phyloP scores from a whole-genome alignment of 805 yeast genomes.

The Priceomyces castillae region DNA sequence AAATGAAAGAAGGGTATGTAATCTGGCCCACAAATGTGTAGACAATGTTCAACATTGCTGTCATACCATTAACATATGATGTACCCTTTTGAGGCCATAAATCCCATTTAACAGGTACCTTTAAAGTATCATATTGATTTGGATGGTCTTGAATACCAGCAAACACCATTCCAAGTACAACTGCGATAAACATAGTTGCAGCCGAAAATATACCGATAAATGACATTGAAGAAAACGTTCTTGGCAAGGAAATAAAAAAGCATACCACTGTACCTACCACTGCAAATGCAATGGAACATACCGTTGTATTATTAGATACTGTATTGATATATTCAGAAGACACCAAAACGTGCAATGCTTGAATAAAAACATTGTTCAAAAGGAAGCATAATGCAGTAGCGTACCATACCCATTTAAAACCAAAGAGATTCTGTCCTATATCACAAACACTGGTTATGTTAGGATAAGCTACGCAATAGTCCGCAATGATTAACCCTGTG shows the following conservation, averaged over 20 bases:
- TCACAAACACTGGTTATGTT: slow-evolving; percentile 53
- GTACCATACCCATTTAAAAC: slow-evolving; percentile 51
- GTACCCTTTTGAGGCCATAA: slow-evolving; percentile 54
- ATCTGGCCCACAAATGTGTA: slow-evolving; percentile 66
- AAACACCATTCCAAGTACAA: slow-evolving; percentile 49
- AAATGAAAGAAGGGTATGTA: slow-evolving; percentile 59
- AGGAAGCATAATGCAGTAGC: slow-evolving; percentile 54
- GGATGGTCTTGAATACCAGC: slow-evolving; percentile 55
- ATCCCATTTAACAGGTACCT: slow-evolving; percentile 40
- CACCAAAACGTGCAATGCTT: slow-evolving; percentile 57
- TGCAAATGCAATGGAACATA: slow-evolving; percentile 53
- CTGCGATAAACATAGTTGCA: slow-evolving; percentile 55
- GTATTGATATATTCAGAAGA: slow-evolving; percentile 62
- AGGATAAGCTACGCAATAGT: slow-evolving; percentile 54
- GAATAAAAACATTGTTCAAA: slow-evolving; percentile 54
- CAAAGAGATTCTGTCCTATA: slow-evolving; percentile 55
- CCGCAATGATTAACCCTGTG: slow-evolving; percentile 54
- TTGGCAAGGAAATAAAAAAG: slow-evolving; percentile 50
- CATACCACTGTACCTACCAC: slow-evolving; percentile 51
- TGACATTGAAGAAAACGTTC: slow-evolving; percentile 55
- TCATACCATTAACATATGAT: slow-evolving; percentile 52
- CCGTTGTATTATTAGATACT: slow-evolving; percentile 42
- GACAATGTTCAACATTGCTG: slow-evolving; percentile 56
- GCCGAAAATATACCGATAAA: slow-evolving; percentile 53
- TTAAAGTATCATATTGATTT: slow-evolving; percentile 30